These are phyloP conservation scores for Dactylonectria macrodidyma DNA, from an alignment of 2,329 filamentous ascomycete genomes.

Conservation along the genomic window DNA sequence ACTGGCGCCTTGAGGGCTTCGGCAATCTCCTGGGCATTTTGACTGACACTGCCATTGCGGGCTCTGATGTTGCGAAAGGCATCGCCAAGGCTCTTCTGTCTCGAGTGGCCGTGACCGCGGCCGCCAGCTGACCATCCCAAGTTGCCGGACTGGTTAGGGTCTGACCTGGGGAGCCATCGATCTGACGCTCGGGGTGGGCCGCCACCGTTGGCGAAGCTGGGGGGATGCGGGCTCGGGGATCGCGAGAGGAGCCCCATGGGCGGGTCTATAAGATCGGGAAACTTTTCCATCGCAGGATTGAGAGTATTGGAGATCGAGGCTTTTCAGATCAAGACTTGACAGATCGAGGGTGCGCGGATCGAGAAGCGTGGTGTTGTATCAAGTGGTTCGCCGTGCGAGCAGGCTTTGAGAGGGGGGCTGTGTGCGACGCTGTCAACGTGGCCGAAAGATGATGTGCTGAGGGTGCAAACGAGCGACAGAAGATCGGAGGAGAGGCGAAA, in stretches of 20 bases:
- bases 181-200: constrained; percentile 48
- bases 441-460: constrained; percentile 9
- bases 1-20: constrained; percentile 92
- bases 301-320: not conserved
- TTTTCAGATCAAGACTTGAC: no score
- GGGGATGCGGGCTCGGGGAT: constrained; percentile 47
- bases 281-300: constrained; percentile 65
- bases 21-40: constrained; percentile 94
- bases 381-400: constrained; percentile 3
- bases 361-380: not conserved
- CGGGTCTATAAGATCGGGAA: constrained; percentile 68
- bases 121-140: constrained; percentile 50
- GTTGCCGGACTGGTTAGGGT: constrained; percentile 35
- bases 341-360: not conserved
- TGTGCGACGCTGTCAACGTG: constrained; percentile 19
- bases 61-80: constrained; percentile 88
- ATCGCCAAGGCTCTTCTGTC: constrained; percentile 91
- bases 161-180: constrained; percentile 46
- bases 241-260: constrained; percentile 48
- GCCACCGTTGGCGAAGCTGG: constrained; percentile 49
- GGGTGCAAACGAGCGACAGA: constrained; percentile 38
- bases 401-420: constrained; percentile 6
- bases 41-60: constrained; percentile 87
- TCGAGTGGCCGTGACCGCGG: constrained; percentile 75
- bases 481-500: constrained; percentile 3